Evolutionary conservation across 345 rosid genomes (phyloP).

Genomic region (Balakata baccata): DNA sequence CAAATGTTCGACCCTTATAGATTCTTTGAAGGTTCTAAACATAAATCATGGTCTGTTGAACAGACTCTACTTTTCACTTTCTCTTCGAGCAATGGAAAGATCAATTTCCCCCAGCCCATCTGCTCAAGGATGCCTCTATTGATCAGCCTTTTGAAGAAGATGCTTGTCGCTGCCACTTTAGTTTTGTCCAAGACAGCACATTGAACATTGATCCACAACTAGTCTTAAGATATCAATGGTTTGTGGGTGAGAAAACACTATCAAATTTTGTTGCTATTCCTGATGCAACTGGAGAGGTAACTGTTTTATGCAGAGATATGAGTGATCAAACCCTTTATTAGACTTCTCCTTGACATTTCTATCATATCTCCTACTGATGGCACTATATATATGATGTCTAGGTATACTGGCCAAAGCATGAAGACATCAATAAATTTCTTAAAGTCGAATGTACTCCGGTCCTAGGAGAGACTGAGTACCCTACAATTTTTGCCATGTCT

Average conservation of each 20-base stretch:
- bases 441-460: conserved; percentile 75
- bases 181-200: conserved; percentile 59
- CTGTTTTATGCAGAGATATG: conserved; percentile 15
- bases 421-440: conserved; percentile 68
- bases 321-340: not conserved
- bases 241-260: conserved; percentile 66
- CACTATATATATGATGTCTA: conserved; percentile 29
- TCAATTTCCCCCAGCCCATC: conserved; percentile 60
- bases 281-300: conserved; percentile 77
- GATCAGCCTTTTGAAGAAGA: conserved; percentile 93
- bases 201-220: conserved; percentile 47
- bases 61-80: conserved; percentile 79
- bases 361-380: conserved; percentile 11
- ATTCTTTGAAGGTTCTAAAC: not conserved
- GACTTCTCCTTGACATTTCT: not conserved
- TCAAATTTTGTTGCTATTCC: conserved; percentile 67
- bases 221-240: conserved; percentile 79
- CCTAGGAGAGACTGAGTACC: conserved; percentile 65
- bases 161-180: conserved; percentile 73
- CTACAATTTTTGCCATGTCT: conserved; percentile 76
- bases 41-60: conserved; percentile 23
- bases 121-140: conserved; percentile 73
- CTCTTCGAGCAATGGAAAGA: conserved; percentile 86
- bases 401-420: conserved; percentile 94
- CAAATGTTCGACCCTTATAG: not conserved